phyloP scores from a whole-genome alignment of 2,329 filamentous ascomycete species.

The Alternaria metachromatica region DNA sequence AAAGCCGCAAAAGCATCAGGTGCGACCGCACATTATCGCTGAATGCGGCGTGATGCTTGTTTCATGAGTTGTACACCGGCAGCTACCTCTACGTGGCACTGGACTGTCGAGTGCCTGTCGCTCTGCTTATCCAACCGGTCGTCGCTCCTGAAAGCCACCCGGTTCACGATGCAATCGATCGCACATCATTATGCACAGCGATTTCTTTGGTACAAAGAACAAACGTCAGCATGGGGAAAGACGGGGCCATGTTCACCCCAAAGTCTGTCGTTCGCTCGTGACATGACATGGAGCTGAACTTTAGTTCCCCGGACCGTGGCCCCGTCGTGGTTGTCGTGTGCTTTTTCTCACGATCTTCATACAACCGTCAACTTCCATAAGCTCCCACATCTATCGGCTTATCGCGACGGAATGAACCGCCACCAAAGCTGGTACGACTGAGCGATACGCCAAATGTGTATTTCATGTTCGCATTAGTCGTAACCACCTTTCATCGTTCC shows the following conservation, averaged over 20 bases:
- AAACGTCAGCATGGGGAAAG: neutral
- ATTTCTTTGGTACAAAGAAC: neutral
- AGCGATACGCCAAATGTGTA: neutral
- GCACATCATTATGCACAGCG: neutral
- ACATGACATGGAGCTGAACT: slow-evolving; percentile 15
- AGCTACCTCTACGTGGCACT: slow-evolving; percentile 36
- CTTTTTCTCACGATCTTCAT: slow-evolving; percentile 29
- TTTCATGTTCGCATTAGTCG: slow-evolving; percentile 9
- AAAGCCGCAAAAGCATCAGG: slow-evolving; percentile 43
- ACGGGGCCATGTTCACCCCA: neutral
- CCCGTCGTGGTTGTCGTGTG: slow-evolving; percentile 28
- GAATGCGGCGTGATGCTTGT: slow-evolving; percentile 45
- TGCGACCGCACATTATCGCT: slow-evolving; percentile 37
- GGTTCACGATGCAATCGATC: slow-evolving; percentile 13
- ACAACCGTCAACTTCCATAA: slow-evolving; percentile 27
- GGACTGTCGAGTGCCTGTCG: slow-evolving; percentile 19
- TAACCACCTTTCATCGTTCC: slow-evolving; percentile 12
- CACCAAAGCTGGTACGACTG: neutral
- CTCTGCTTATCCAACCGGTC: neutral
- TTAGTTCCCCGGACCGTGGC: slow-evolving; percentile 34
- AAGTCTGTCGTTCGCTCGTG: slow-evolving; percentile 17
- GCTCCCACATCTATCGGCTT: neutral
- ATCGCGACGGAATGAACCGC: slow-evolving; percentile 2
- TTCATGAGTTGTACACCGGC: slow-evolving; percentile 51
- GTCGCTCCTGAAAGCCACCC: slow-evolving; percentile 16